Evolutionary conservation across 257 asterid genomes (phyloP), one percentile per base, ranked within the genome.

Genomic region (Thymus mandschuricus): DNA sequence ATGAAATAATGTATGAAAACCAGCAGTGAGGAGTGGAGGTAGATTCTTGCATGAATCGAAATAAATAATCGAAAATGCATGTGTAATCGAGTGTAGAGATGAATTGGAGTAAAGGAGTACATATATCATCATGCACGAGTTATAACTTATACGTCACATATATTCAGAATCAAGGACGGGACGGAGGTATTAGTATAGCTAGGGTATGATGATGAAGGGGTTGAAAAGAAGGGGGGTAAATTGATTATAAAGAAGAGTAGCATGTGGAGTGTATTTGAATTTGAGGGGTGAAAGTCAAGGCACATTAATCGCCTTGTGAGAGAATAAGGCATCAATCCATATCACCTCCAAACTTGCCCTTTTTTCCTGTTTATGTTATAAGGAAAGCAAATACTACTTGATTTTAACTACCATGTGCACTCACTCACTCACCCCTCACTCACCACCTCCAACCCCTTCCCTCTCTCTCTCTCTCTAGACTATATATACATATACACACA

Each of bases 191-290:
- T 62, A 35, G 57, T 60, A 41, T 8, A 40, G 21, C 21, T 21
- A 31, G 50, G 67, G 33, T 13, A 54, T 38, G 64, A 72, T 72
- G 57, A 49, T 35, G 50, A 46, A 34, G 40, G 30, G 54, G 44
- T 52, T 62, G 76, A 62, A 73, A 55, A 38, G 33, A 48, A 52
- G 13, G 28, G 40, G 3, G 45, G 10, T 43, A 50, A 31, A 35
- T 21, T 21, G 31, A 44, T 5, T 2, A 5, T 41, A 41, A 44
- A n/a, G 4, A 15, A 52, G 21, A 6, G 7, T 2, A 50, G 63
- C 82, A 78, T 51, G 76, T 78, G 82, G 76, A 74, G 41, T 74
- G 75, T 70, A 64, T 58, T 21, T 21, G 21, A 21, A 21, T 21
- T 21, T 21, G 21, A 45, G 70, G 68, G 62, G 7, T 64, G 31